Base-by-base conservation (phyloP, 2,329 filamentous ascomycete species). In the Fusarium coicis region DNA sequence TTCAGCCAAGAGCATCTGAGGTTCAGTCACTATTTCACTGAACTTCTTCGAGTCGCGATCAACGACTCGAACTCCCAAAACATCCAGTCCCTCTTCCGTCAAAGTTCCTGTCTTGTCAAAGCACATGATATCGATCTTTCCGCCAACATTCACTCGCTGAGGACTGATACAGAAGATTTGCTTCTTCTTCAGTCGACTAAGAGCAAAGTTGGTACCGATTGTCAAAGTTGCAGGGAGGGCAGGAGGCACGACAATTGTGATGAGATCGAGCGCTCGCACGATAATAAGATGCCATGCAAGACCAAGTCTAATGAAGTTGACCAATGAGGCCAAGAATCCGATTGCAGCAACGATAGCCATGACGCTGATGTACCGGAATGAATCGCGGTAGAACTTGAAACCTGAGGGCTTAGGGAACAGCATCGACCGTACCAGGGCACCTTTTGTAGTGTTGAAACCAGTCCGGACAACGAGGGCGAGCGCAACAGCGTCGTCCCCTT, bases 101-200 rank as follows among this genome's bases (percentile, higher is more conserved):
- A 99, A 85, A 0, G 96, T 99, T n/a, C 96, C 96, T 1, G 96
- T 99, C 84, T 99, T 99, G 84, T 99, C 96, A 74, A 99, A 99
- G 82, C 96, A 98, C 84, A 99, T 93, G 16, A 98, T 90, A 79
- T 99, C 96, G 8, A 99, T 85, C 82, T 98, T 98, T 55, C 97
- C 96, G 21, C 93, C 96, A 10, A 99, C 95, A 78, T 98, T 99
- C 63, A 99, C 96, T 77, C 96, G 90, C 79, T 99, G 96, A 1
- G 97, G 96, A 74, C 96, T 98, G 78, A 98, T 99, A 79, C 96
- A 99, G 79, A 97, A 99, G 42, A 99, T 98, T 47, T 95, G 89
- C 80, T 97, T 95, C 72, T 92, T 90, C 83, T 95, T 97, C 36
- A 99, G 86, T 32, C 96, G 90, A 16, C 90, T 92, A 4, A 99